phyloP scores from a whole-genome alignment of 352 stramenopile species.

The Plasmopara halstedii region DNA sequence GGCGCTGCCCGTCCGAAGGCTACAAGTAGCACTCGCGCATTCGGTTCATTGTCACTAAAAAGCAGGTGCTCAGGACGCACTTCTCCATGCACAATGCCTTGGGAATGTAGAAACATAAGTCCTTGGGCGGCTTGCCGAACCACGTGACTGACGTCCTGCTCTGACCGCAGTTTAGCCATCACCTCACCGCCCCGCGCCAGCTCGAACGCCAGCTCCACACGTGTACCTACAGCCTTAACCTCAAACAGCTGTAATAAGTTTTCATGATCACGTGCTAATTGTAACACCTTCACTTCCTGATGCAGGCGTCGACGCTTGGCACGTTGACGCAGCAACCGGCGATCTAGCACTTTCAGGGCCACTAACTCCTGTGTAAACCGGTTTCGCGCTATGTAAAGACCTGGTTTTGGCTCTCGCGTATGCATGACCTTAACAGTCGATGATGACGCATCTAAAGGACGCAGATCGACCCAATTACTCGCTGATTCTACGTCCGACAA shows the following conservation, averaged over 20 bases:
- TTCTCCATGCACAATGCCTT: slow-evolving; percentile 51
- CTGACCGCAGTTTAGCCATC: slow-evolving; percentile 37
- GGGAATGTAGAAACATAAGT: slow-evolving; percentile 49
- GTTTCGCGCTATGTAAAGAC: slow-evolving; percentile 57
- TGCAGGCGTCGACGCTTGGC: slow-evolving; percentile 47
- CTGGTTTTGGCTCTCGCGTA: slow-evolving; percentile 13
- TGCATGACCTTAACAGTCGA: not conserved
- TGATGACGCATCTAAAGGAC: slow-evolving; percentile 24
- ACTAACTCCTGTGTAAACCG: slow-evolving; percentile 56
- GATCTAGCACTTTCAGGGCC: slow-evolving; percentile 62
- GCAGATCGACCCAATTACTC: slow-evolving; percentile 46
- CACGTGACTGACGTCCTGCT: slow-evolving; percentile 49
- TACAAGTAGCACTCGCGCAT: slow-evolving; percentile 50
- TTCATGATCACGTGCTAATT: slow-evolving; percentile 34
- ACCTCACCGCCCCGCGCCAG: slow-evolving; percentile 58
- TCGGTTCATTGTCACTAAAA: slow-evolving; percentile 53
- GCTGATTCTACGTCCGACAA: slow-evolving; percentile 27
- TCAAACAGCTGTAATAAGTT: slow-evolving; percentile 66
- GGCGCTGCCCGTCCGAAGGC: slow-evolving; percentile 54
- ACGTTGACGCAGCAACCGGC: slow-evolving; percentile 33
- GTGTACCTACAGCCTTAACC: slow-evolving; percentile 35
- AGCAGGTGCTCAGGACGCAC: slow-evolving; percentile 70
- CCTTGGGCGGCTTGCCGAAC: slow-evolving; percentile 35
- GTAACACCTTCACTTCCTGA: slow-evolving; percentile 58
- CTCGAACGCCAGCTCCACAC: slow-evolving; percentile 72